phyloP scores from a whole-genome alignment of 352 stramenopile genomes.

The Phytophthora agathidicida region DNA sequence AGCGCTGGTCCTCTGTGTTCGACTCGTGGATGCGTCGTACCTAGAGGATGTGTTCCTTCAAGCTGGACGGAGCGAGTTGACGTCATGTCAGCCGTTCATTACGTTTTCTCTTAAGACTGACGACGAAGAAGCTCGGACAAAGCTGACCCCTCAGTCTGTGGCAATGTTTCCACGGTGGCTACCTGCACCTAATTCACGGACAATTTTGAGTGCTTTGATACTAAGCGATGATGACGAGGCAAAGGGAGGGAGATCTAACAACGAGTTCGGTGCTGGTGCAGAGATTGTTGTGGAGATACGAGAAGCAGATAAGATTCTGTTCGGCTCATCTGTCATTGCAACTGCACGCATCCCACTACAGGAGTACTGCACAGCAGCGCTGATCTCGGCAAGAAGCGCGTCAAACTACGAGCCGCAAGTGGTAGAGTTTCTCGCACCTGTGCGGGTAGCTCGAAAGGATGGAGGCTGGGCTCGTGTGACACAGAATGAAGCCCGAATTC shows the following conservation, averaged over 20 bases:
- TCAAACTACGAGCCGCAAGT: conserved; percentile 32
- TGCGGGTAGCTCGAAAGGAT: conserved; percentile 36
- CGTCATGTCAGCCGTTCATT: conserved; percentile 55
- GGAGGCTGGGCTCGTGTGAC: conserved; percentile 12
- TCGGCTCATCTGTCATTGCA: conserved; percentile 71
- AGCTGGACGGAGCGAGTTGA: conserved; percentile 51
- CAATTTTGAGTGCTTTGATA: conserved; percentile 47
- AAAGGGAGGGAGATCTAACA: conserved; percentile 1
- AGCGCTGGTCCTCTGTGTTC: conserved; percentile 46
- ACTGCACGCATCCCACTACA: conserved; percentile 52
- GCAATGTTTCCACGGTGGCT: conserved; percentile 75
- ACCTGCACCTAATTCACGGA: conserved; percentile 34
- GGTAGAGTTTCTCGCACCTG: conserved; percentile 56
- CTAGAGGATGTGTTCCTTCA: conserved; percentile 61
- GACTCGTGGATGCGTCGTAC: conserved; percentile 54
- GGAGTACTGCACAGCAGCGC: conserved; percentile 48
- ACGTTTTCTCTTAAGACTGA: conserved; percentile 45
- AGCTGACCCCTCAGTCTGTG: conserved; percentile 47
- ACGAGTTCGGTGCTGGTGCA: conserved; percentile 24
- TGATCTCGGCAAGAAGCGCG: conserved; percentile 30
- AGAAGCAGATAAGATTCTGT: conserved; percentile 72
- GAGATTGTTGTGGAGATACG: conserved; percentile 67
- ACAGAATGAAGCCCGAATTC: conserved; percentile 42
- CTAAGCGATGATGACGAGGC: conserved; percentile 16
- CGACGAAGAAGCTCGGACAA: conserved; percentile 38